Percentiles rank a stretch among this genome's conserved stretches.
Conservation (phyloP, 2,329 filamentous ascomycete species). For the Exophiala dermatitidis region DNA sequence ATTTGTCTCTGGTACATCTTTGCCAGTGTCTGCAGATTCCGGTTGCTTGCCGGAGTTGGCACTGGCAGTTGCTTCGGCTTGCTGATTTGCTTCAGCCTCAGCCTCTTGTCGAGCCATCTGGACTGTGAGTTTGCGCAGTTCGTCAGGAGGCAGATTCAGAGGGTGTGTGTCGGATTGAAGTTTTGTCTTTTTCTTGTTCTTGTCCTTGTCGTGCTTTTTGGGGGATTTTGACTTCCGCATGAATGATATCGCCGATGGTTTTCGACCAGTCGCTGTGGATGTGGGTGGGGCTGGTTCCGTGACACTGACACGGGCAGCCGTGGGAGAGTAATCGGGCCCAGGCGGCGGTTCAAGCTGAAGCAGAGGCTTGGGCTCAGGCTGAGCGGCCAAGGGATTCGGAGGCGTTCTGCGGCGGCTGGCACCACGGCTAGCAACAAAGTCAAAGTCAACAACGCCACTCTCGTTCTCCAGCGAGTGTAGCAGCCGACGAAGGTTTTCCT, state of each 20-base stretch:
- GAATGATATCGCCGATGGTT: constrained; percentile 7
- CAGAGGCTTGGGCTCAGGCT: no score
- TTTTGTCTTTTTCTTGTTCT: constrained; percentile 26
- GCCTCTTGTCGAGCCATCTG: constrained; percentile 41
- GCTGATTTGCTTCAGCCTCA: constrained; percentile 6
- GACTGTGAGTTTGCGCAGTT: constrained; percentile 66
- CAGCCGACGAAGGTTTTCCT: constrained; percentile 24
- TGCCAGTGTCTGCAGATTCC: constrained; percentile 59
- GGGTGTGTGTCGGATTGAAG: constrained; percentile 62
- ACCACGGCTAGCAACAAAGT: no score
- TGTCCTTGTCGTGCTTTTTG: constrained; percentile 23
- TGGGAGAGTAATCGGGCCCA: constrained; percentile 1
- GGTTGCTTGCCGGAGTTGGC: constrained; percentile 34
- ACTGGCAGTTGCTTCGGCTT: background rate
- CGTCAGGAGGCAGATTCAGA: constrained; percentile 81
- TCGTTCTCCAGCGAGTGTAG: constrained; percentile 12
- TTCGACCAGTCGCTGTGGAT: constrained; percentile 8
- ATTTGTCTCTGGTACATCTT: constrained; percentile 45
- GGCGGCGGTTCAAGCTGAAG: background rate
- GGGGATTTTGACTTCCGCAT: constrained; percentile 26
- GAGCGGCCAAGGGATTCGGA: background rate
- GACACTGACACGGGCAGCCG: background rate
- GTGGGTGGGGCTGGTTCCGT: constrained; percentile 8
- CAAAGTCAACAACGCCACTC: background rate
- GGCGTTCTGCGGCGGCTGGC: background rate